Base-by-base conservation (phyloP, 164 flowering plant genomes). In the Annona squamosa region DNA sequence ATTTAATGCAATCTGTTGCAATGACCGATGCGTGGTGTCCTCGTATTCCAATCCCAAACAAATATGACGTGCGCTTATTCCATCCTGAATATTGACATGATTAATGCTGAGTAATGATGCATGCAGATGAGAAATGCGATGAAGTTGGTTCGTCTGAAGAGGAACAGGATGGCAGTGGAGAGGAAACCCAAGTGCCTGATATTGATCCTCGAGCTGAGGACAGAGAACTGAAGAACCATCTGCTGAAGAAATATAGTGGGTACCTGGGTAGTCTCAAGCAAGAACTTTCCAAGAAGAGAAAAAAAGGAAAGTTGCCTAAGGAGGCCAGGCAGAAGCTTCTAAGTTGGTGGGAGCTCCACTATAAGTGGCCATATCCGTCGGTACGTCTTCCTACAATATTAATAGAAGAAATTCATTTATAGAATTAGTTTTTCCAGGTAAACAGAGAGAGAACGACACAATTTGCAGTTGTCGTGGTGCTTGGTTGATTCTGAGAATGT, bases 361-460 rank as follows among this genome's bases (percentile, higher is more conserved):
- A 94, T 84, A 94, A 94, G 79, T 94, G 98, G 98, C 98, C 98
- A 6, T 94, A 94, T 75, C 98, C 97, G 62, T 90, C 97, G 70
- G 98, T 94, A 87, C 6, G 84, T 77, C 2, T 52, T 52, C 7
- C 59, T 52, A 5, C 13, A 10, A 52, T 52, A 9, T 10, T 52
- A 16, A 5, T 16, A 6, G 59, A 52, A 52, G 37, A 26, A 26
- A 26, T 26, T 26, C 37, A 26, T 26, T 26, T 1, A 26, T 26
- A 26, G 37, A 26, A 26, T 26, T 26, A 26, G 37, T 26, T 26
- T 26, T 26, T 26, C 37, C 37, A 26, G 37, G 0, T 26, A 26
- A 26, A 26, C 37, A 26, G 37, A 26, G 37, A 26, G 37, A 26
- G 37, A 26, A 26, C 37, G 37, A 26, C 37, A 26, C 37, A 26